A percentile compares a stretch with the other conserved stretches of the same genome.
Evolutionary conservation across 805 yeast species (phyloP).

Genomic region (Ogataea wickerhamii): DNA sequence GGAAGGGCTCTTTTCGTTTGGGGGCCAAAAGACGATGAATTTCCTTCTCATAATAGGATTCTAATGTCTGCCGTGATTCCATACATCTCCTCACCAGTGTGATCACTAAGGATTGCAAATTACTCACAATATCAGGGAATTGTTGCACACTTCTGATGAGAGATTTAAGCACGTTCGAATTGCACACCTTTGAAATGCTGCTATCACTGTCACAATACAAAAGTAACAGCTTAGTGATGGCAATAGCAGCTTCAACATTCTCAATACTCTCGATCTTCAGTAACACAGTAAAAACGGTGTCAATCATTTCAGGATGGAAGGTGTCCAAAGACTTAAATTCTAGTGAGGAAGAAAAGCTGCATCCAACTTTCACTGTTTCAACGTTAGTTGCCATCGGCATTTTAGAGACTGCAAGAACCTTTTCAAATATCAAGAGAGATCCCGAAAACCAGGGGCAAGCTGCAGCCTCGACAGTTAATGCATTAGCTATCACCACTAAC

Average conservation of each 20-base stretch:
- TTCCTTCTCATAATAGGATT: conserved; percentile 48
- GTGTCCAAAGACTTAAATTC: conserved; percentile 18
- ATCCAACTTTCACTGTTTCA: conserved; percentile 27
- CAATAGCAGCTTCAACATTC: conserved; percentile 45
- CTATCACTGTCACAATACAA: conserved; percentile 47
- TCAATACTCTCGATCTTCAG: conserved; percentile 38
- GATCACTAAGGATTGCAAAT: conserved; percentile 46
- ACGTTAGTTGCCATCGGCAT: conserved; percentile 50
- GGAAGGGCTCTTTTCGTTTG: conserved; percentile 18
- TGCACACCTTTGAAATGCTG: conserved; percentile 38
- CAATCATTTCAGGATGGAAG: conserved; percentile 21
- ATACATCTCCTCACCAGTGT: conserved; percentile 64
- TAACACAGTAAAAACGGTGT: conserved; percentile 42
- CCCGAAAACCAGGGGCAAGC: conserved; percentile 57
- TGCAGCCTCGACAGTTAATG: conserved; percentile 35
- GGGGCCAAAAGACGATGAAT: conserved; percentile 39
- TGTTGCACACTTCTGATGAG: conserved; percentile 42
- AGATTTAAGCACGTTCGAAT: conserved; percentile 44
- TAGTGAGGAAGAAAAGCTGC: conserved; percentile 14
- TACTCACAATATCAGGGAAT: conserved; percentile 34
- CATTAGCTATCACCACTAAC: conserved; percentile 33
- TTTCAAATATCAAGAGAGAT: conserved; percentile 53
- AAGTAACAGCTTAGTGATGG: conserved; percentile 52
- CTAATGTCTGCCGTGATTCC: conserved; percentile 54
- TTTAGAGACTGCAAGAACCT: conserved; percentile 47